Evolutionary conservation across 2,329 filamentous ascomycete species (phyloP), one percentile per base, ranked within the genome.

Genomic region (Phaeosphaeria sp.): DNA sequence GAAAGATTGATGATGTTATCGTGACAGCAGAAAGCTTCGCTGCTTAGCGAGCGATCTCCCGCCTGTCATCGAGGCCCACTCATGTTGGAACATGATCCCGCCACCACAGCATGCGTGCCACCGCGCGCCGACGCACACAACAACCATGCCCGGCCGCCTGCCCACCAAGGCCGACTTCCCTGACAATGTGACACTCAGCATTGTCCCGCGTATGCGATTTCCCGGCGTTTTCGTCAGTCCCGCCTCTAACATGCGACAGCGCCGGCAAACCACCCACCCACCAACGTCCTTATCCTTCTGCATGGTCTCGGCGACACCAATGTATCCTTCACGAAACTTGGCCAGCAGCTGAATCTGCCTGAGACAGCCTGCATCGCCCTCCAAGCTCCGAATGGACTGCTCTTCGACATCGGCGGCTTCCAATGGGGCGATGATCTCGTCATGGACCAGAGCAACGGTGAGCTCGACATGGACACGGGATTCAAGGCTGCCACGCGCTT

Each of bases 231-330:
- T 30, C 7, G 25, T n/a, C 13, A 11, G 42, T 3, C 21, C 21
- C 3, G 9, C 2, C 6, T 51, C 69, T 75, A 50, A 75, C 65
- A 2, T 27, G 17, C 15, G 21, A 7, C 61, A 71, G 68, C 76
- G 71, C 80, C 81, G 15, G 69, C 62, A 30, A 72, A 73, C 23
- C 86, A 90, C 59, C 84, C 85, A 13, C 86, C 89, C 10, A 90
- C 88, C 44, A 89, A 93, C 67, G 83, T 96, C 65, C 86, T 96
- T 60, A 79, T 96, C 71, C 85, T 96, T 51, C 87, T 96, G 56
- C 93, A 96, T 77, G 92, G 92, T 63, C 85, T 96, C 13, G 93
- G 93, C 61, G 93, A 96, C 78, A 87, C 85, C 33, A 85, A 91
- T 58, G 70, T 74, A 2, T 83, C 90, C 36, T 96, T 95, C 75